These are phyloP conservation scores for Boechera retrofracta DNA, from an alignment of 345 rosid genomes.

Conservation along the genomic window DNA sequence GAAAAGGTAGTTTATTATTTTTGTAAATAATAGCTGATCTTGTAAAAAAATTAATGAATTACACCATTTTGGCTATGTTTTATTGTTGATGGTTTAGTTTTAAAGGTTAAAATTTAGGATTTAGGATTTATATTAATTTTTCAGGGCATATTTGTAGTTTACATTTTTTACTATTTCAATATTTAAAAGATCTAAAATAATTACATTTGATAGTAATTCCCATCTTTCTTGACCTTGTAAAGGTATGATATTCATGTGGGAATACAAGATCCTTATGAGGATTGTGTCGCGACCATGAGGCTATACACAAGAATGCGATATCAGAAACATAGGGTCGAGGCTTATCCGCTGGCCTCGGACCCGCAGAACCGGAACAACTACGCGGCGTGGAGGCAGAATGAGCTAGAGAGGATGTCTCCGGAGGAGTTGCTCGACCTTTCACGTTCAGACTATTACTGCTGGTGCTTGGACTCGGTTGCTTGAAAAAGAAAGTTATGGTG, in stretches of 20 bases:
- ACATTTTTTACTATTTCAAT: background rate
- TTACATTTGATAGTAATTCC: background rate
- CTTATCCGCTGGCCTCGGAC: constrained; percentile 66
- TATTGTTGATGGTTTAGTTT: background rate
- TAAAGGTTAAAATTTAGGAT: background rate
- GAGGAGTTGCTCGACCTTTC: constrained; percentile 68
- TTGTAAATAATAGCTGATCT: background rate
- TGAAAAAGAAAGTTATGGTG: constrained; percentile 11
- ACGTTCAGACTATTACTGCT: constrained; percentile 81
- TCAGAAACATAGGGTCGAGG: constrained; percentile 60
- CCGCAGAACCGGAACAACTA: constrained; percentile 71
- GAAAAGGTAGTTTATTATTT: background rate
- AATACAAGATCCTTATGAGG: constrained; percentile 78
- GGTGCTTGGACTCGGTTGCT: constrained; percentile 74
- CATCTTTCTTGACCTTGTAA: background rate
- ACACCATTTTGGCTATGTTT: background rate
- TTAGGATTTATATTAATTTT: background rate
- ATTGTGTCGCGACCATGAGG: constrained; percentile 82
- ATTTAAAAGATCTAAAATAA: background rate
- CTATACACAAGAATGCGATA: constrained; percentile 78
- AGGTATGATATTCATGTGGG: constrained; percentile 83
- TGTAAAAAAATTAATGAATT: background rate
- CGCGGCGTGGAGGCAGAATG: constrained; percentile 68
- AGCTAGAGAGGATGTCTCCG: constrained; percentile 77
- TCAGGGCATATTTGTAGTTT: background rate